Percentiles rank a stretch among this genome's conserved stretches.
Evolutionary conservation across 768 basidiomycete genomes (phyloP).

Genomic region (Hydnomerulius pinastri): DNA sequence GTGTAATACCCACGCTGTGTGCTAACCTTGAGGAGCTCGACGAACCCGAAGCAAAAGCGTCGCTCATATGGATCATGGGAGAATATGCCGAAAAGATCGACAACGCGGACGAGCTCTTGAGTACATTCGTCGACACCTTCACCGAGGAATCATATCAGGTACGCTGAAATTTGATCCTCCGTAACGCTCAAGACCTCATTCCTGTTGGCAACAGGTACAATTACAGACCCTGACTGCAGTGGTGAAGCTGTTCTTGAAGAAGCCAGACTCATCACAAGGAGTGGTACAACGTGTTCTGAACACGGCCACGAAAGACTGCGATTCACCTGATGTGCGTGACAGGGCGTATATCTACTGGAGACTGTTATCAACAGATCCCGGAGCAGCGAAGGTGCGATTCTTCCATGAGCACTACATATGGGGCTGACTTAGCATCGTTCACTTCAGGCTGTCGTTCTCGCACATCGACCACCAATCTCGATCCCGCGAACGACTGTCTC

Average conservation of each 20-base stretch:
- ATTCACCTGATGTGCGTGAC: slow-evolving; percentile 95
- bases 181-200: neutral
- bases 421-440: neutral
- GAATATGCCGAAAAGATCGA: slow-evolving; percentile 98
- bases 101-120: slow-evolving; percentile 91
- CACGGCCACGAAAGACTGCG: slow-evolving; percentile 96
- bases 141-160: slow-evolving; percentile 93
- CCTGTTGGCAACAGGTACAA: slow-evolving; percentile 52
- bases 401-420: neutral
- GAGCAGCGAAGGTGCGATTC: slow-evolving; percentile 79
- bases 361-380: slow-evolving; percentile 90
- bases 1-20: slow-evolving; percentile 93
- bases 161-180: neutral
- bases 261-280: slow-evolving; percentile 89
- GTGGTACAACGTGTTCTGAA: slow-evolving; percentile 91
- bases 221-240: slow-evolving; percentile 89
- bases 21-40: slow-evolving; percentile 95
- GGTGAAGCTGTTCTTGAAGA: slow-evolving; percentile 94
- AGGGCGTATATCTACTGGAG: slow-evolving; percentile 99
- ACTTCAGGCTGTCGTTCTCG: slow-evolving; percentile 78
- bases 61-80: slow-evolving; percentile 98
- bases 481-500: slow-evolving; percentile 91
- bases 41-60: slow-evolving; percentile 97
- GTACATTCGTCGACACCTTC: slow-evolving; percentile 89
- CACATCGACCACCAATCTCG: slow-evolving; percentile 90